A percentile compares a stretch with the other conserved stretches of the same genome.
phyloP scores from a whole-genome alignment of 1,284 basidiomycete genomes.

The Microbotryomycetes sp. region DNA sequence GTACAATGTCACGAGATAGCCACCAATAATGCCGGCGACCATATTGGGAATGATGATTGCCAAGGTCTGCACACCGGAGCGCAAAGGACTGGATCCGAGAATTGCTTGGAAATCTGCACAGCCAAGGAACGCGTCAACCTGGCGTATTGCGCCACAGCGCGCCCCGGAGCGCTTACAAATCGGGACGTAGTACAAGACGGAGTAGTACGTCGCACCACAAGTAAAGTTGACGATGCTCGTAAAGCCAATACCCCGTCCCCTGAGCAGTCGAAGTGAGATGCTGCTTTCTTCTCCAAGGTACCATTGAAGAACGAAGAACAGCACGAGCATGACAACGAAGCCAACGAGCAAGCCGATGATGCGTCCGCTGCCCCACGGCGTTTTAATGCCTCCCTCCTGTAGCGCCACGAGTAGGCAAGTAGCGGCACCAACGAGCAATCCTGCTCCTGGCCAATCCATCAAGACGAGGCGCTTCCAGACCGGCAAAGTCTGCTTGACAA shows the following conservation, averaged over 20 bases:
- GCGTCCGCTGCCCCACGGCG: slow-evolving; percentile 15
- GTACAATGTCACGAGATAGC: slow-evolving; percentile 31
- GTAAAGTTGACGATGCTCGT: neutral
- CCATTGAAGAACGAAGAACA: slow-evolving; percentile 34
- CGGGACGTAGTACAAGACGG: slow-evolving; percentile 11
- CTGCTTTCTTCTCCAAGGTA: slow-evolving; percentile 37
- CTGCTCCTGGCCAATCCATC: slow-evolving; percentile 37
- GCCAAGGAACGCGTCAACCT: neutral
- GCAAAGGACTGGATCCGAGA: slow-evolving; percentile 32
- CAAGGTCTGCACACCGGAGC: slow-evolving; percentile 37
- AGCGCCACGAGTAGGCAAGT: slow-evolving; percentile 38
- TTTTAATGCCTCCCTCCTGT: slow-evolving; percentile 29
- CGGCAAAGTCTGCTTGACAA: slow-evolving; percentile 10
- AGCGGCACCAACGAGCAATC: slow-evolving; percentile 31
- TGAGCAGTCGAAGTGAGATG: slow-evolving; percentile 35
- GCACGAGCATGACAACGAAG: slow-evolving; percentile 34
- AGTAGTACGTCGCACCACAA: slow-evolving; percentile 18
- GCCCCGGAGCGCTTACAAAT: slow-evolving; percentile 1
- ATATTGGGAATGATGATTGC: slow-evolving; percentile 38
- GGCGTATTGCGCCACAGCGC: neutral
- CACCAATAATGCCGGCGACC: slow-evolving; percentile 31
- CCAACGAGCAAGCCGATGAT: slow-evolving; percentile 39
- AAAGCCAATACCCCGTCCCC: neutral
- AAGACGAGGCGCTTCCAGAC: slow-evolving; percentile 18
- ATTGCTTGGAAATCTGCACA: slow-evolving; percentile 19